Base-by-base conservation (phyloP, 2,329 filamentous ascomycete genomes). In the Hymenoscyphus infarciens region DNA sequence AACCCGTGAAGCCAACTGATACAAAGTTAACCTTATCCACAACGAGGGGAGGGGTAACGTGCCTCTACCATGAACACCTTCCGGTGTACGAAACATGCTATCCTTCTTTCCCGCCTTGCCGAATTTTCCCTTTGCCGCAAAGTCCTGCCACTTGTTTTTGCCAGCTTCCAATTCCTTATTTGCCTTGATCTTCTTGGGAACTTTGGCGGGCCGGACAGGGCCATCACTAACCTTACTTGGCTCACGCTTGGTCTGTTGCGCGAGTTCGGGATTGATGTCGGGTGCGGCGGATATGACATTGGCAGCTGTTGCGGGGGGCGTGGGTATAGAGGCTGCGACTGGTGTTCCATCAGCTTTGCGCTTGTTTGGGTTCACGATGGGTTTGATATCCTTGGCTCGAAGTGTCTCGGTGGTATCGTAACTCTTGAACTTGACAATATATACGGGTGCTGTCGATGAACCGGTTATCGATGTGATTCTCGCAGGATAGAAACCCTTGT, bases 101-200 rank as follows among this genome's bases (percentile, higher is more conserved):
- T 97, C 91, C 78, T 97, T 97, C 79, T 94, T 94, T 27, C 75
- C 75, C 52, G 78, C 68, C 75, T 88, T 89, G 67, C 81, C 85
- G 67, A 86, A 80, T 74, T 91, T 93, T 56, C 82, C 84, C 75
- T 96, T 97, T 72, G 83, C 82, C 68, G 87, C 90, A 76, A 97
- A 99, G 67, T 96, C 91, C 74, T 97, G 90, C 95, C 95, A 99
- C 74, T 95, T 97, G 73, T 80, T 90, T 81, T 97, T 96, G 73
- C 90, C 89, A 66, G 87, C 90, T 79, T 98, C 94, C 27, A 98
- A 83, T 74, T 96, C 91, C 75, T 93, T 95, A 65, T 88, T 95
- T 57, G 92, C 91, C 77, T 93, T 95, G 74, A 92, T 93, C 71
- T 94, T 94, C 79, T 96, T 97, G 11, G 87, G 85, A 56, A 88